Base-by-base conservation (phyloP, 192 early-diverging fungal genomes). In the Blastocladiella britannica region DNA sequence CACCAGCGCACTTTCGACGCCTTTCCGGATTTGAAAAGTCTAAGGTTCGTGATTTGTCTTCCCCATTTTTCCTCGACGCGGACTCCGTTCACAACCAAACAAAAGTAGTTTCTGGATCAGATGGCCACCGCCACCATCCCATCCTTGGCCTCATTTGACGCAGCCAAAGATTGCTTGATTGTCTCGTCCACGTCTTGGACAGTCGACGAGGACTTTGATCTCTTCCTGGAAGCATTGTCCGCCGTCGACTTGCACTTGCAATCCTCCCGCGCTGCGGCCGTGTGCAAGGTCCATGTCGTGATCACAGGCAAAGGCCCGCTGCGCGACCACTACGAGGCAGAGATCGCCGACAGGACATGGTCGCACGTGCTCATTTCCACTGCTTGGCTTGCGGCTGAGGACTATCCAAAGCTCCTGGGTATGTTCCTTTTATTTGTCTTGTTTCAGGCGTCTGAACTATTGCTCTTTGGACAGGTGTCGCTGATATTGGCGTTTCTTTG, bases 101-200 rank as follows among this genome's bases (percentile, higher is more conserved):
- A n/a, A n/a, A n/a, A n/a, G n/a, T n/a, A n/a, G n/a, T n/a, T n/a
- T n/a, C n/a, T n/a, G n/a, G n/a, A n/a, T n/a, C n/a, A n/a, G n/a
- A n/a, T n/a, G n/a, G n/a, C n/a, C n/a, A n/a, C n/a, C n/a, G n/a
- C n/a, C n/a, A n/a, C n/a, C n/a, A n/a, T n/a, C n/a, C n/a, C n/a
- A n/a, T n/a, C n/a, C 51, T 26, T 58, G 57, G 57, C 51, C 43
- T n/a, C 24, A 51, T 28, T 52, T 58, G 25, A 58, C 57, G 24
- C 37, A 18, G 8, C 31, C 9, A 7, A 5, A 7, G 31, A 43
- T 18, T 18, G 73, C 59, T 66, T 97, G 52, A 65, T 97, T 55
- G 82, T 95, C 27, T 86, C 83, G 63, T 85, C 79, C 65, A 93
- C 91, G 24, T 84, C 80, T 62, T 97, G 91, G 91, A 97, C 93